These are phyloP conservation scores for Microcos paniculata DNA, from an alignment of 345 rosid species.

Conservation along the genomic window DNA sequence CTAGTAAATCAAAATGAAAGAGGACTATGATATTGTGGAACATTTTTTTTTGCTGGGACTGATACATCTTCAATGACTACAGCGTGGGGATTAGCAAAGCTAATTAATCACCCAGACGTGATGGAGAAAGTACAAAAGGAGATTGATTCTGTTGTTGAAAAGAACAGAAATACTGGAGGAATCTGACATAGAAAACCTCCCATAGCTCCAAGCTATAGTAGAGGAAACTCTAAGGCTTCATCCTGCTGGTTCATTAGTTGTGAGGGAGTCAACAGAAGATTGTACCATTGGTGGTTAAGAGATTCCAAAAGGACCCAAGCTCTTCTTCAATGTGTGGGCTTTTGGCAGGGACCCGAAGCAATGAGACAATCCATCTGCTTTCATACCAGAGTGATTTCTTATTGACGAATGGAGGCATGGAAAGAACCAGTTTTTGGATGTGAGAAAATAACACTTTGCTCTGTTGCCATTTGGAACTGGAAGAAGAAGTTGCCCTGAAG, in stretches of 20 bases:
- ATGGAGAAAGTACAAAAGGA: constrained; percentile 58
- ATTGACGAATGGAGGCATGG: constrained; percentile 24
- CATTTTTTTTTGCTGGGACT: constrained; percentile 51
- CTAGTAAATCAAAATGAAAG: not conserved
- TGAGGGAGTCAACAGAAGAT: constrained; percentile 47
- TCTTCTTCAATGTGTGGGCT: constrained; percentile 55
- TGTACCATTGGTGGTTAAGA: constrained; percentile 38
- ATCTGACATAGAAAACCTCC: constrained; percentile 57
- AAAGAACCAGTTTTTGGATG: constrained; percentile 36
- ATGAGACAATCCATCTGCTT: constrained; percentile 55
- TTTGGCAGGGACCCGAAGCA: constrained; percentile 48
- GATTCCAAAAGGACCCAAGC: constrained; percentile 50
- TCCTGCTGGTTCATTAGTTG: constrained; percentile 56
- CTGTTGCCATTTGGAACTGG: constrained; percentile 56
- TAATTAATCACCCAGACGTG: constrained; percentile 59
- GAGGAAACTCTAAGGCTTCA: constrained; percentile 73
- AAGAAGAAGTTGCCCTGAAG: constrained; percentile 52
- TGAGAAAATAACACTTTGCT: constrained; percentile 38
- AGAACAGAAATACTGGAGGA: constrained; percentile 48
- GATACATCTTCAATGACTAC: constrained; percentile 50
- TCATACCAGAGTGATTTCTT: constrained; percentile 63
- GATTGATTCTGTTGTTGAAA: constrained; percentile 56
- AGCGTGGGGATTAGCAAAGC: constrained; percentile 76
- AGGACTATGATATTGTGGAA: constrained; percentile 31
- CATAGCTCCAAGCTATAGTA: constrained; percentile 57